These are phyloP conservation scores for Penicillium sp. DNA, from an alignment of 2,329 filamentous ascomycete genomes.

Conservation along the genomic window DNA sequence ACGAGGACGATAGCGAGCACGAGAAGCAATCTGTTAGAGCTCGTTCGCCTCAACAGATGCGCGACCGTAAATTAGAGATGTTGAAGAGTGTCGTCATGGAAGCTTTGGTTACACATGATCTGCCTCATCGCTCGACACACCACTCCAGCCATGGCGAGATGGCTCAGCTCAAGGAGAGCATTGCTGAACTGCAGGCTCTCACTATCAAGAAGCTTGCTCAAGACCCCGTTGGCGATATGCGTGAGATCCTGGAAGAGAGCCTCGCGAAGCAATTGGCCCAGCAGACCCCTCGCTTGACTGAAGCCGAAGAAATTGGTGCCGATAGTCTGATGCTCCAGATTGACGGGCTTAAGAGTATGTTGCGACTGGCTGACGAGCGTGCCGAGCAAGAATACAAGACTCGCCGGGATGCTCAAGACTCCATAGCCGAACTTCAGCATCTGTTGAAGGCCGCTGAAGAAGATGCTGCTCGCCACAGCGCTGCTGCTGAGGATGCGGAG, in stretches of 20 bases:
- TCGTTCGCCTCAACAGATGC: slow-evolving; percentile 64
- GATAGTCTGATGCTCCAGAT: slow-evolving; percentile 57
- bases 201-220: slow-evolving; percentile 35
- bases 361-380: slow-evolving; percentile 62
- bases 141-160: slow-evolving; percentile 36
- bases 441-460: slow-evolving; percentile 66
- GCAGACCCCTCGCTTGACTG: slow-evolving; percentile 50
- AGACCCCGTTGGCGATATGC: slow-evolving; percentile 53
- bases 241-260: slow-evolving; percentile 62
- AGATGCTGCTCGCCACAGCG: slow-evolving; percentile 46
- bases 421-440: slow-evolving; percentile 68
- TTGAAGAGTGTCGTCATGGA: slow-evolving; percentile 67
- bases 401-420: slow-evolving; percentile 69
- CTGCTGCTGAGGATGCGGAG: slow-evolving; percentile 62
- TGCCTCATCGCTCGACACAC: slow-evolving; percentile 25
- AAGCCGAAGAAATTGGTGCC: slow-evolving; percentile 52
- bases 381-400: slow-evolving; percentile 63
- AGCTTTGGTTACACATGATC: slow-evolving; percentile 55
- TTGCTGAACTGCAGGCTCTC: slow-evolving; percentile 43
- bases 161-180: slow-evolving; percentile 37
- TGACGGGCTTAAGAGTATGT: slow-evolving; percentile 66
- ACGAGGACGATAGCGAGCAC: slow-evolving; percentile 74
- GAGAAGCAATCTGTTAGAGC: slow-evolving; percentile 60
- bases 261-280: slow-evolving; percentile 58
- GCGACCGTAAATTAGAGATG: slow-evolving; percentile 78